phyloP scores from a whole-genome alignment of 2,329 filamentous ascomycete genomes.

The Botryosphaeria dothidea region DNA sequence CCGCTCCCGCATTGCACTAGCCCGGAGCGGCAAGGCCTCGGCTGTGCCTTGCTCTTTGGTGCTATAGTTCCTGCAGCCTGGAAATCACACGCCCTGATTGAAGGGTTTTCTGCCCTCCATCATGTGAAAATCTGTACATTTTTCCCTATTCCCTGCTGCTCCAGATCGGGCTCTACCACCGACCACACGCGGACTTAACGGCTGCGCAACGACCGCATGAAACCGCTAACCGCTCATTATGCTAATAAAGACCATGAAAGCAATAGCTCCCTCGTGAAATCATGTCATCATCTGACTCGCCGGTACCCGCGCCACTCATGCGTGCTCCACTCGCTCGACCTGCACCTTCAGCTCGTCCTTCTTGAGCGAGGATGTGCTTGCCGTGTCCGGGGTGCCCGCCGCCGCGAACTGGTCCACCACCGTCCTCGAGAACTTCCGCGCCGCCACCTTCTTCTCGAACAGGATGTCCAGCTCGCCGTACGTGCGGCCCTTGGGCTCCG shows the following conservation, averaged over 20 bases:
- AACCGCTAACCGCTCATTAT: background rate
- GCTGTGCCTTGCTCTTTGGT: constrained; percentile 8
- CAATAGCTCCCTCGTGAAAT: background rate
- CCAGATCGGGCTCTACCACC: background rate
- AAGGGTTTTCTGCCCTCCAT: background rate
- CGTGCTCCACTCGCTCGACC: background rate
- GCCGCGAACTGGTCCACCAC: constrained; percentile 6
- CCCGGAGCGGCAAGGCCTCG: background rate
- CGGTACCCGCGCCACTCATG: background rate
- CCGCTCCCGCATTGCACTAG: background rate
- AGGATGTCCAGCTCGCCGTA: constrained; percentile 83
- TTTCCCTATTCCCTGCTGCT: background rate
- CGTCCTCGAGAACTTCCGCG: constrained; percentile 27
- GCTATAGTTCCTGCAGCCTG: background rate
- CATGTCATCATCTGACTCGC: background rate
- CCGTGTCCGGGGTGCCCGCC: background rate
- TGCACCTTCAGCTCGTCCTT: background rate
- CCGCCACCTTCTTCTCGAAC: constrained; percentile 59
- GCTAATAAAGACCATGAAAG: background rate
- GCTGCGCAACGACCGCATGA: background rate
- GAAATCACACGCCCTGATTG: background rate
- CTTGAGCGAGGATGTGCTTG: background rate
- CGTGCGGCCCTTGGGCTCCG: constrained; percentile 75
- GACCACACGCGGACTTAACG: background rate
- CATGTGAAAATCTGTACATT: background rate